Evolutionary conservation across 306 rosid species (phyloP).

Genomic region (Cajanus cajan): DNA sequence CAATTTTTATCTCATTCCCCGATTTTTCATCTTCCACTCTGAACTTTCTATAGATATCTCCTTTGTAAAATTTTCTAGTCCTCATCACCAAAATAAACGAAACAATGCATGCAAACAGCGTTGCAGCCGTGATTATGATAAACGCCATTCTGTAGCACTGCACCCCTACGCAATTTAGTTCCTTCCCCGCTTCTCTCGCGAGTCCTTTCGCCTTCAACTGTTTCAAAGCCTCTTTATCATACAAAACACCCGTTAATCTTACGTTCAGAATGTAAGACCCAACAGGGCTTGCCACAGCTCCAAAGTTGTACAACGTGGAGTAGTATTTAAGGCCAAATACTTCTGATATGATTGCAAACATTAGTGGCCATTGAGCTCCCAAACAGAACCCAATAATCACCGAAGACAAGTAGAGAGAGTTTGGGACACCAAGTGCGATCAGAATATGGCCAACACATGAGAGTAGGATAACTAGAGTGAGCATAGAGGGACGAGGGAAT

Average conservation of each 20-base stretch:
- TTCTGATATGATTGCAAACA: slow-evolving; percentile 73
- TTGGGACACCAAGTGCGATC: slow-evolving; percentile 54
- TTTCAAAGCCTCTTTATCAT: slow-evolving; percentile 58
- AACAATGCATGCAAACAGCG: slow-evolving; percentile 47
- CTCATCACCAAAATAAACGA: slow-evolving; percentile 54
- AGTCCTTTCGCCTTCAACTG: slow-evolving; percentile 43
- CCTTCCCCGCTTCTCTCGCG: slow-evolving; percentile 39
- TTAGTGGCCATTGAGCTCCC: slow-evolving; percentile 70
- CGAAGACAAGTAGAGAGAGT: slow-evolving; percentile 56
- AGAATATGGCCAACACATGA: slow-evolving; percentile 63
- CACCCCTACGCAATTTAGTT: slow-evolving; percentile 50
- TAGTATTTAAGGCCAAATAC: slow-evolving; percentile 70
- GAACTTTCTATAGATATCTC: slow-evolving; percentile 55
- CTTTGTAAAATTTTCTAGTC: slow-evolving; percentile 55
- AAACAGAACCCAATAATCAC: slow-evolving; percentile 65
- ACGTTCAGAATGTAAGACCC: slow-evolving; percentile 66
- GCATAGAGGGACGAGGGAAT: slow-evolving; percentile 61
- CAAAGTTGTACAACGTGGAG: slow-evolving; percentile 60
- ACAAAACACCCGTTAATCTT: slow-evolving; percentile 57
- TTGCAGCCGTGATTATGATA: slow-evolving; percentile 48
- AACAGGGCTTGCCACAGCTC: slow-evolving; percentile 57
- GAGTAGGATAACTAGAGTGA: slow-evolving; percentile 50
- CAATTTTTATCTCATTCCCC: slow-evolving; percentile 13
- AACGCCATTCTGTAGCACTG: slow-evolving; percentile 55
- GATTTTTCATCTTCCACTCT: slow-evolving; percentile 36